Percentiles rank a stretch among this genome's conserved stretches.
Evolutionary conservation across 768 basidiomycete species (phyloP).

Genomic region (Boletus rex-veris): DNA sequence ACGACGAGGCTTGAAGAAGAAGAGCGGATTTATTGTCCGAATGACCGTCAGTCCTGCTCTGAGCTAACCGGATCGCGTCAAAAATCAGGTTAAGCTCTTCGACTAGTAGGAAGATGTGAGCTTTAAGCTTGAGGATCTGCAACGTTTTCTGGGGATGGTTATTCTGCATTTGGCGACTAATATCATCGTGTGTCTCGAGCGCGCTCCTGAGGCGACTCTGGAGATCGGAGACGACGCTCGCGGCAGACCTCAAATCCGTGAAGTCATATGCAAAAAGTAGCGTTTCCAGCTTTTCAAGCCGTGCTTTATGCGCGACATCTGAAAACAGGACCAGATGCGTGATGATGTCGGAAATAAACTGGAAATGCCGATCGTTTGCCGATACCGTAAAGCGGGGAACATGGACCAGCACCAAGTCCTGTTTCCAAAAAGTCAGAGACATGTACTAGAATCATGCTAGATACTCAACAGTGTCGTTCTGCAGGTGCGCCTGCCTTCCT

Average conservation of each 20-base stretch:
- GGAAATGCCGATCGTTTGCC: conserved; percentile 78
- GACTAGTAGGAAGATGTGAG: conserved; percentile 65
- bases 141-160: conserved; percentile 41
- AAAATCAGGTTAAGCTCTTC: conserved; percentile 84
- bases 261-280: conserved; percentile 88
- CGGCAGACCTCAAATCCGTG: conserved; percentile 68
- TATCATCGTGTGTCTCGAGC: conserved; percentile 48
- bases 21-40: conserved; percentile 77
- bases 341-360: conserved; percentile 81
- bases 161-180: conserved; percentile 32
- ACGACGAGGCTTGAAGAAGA: conserved; percentile 74
- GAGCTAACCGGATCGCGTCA: conserved; percentile 80
- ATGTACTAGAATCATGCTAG: background rate
- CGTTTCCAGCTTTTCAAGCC: conserved; percentile 74
- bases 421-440: conserved; percentile 9
- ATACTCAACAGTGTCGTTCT: conserved; percentile 57
- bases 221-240: conserved; percentile 63
- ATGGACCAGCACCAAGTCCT: conserved; percentile 81
- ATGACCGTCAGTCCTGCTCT: conserved; percentile 65
- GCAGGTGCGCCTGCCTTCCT: conserved; percentile 44
- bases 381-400: conserved; percentile 86
- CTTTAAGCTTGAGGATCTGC: conserved; percentile 64
- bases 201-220: conserved; percentile 70
- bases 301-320: conserved; percentile 78
- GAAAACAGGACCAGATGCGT: conserved; percentile 87